Evolutionary conservation across 331 rosid genomes (phyloP), one percentile per base, ranked within the genome.

Genomic region (Acacia pycnantha): DNA sequence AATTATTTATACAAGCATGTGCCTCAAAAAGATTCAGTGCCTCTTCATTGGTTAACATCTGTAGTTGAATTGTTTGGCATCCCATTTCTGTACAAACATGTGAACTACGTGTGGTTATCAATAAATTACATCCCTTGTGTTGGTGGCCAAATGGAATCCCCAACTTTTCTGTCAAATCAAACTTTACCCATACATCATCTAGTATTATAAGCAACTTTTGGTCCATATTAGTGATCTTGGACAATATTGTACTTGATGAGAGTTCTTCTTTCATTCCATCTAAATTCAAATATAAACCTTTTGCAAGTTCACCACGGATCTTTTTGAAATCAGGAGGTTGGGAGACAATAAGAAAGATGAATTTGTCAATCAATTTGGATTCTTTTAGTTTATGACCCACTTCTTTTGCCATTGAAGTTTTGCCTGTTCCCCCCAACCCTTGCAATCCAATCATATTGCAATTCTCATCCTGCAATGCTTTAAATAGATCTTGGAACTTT

Each of bases 391-490:
- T 9, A 8, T 24, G 16, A 59, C 66, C 33, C 0, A 59, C 33
- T 59, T 59, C 6, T 59, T 2, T 22, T 59, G 66, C 66, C 33
- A 59, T 9, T 11, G 15, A n/a, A 24, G 66, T 59, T 24, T 59
- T 59, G 6, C 81, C 0, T 4, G 56, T 11, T 9, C 66, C 66
- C 66, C 66, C 66, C 0, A 59, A 0, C 5, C 66, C 66, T 11
- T 59, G 33, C 37, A 82, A 71, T 73, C 79, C 74, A 16, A 4
- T 62, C 14, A 82, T 24, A 56, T 56, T 68, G 15, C 37, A 69
- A 31, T 22, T 69, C 8, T 70, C 73, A 77, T 82, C 69, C 0
- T 0, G 11, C 7, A 77, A 18, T 7, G 73, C 78, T 19, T 77
- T 11, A 15, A 35, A 7, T n/a, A 82, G 74, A 21, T 82, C 29